Evolutionary conservation across 495 filamentous ascomycete species (phyloP), one percentile per base, ranked within the genome.

Genomic region (Hypoxylon subgilvum): DNA sequence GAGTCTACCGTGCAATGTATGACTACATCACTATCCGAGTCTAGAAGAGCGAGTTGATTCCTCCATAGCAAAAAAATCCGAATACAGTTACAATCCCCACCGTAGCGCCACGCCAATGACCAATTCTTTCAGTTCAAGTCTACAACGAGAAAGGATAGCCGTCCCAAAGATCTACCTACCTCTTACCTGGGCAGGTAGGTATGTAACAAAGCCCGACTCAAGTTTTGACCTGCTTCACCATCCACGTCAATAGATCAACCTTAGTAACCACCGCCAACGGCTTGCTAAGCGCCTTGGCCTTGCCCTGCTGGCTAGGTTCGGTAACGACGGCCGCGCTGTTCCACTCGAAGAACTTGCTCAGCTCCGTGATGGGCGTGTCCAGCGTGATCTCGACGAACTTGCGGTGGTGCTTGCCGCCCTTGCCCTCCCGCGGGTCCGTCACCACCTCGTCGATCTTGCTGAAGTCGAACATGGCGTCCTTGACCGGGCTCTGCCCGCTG

Each of bases 391-490:
- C 88, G 18, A 96, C 86, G 69, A 94, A 98, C 70, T 87, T 87
- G 60, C 87, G 82, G 50, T 86, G 82, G 50, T 66, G 66, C 59
- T 72, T 61, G 23, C 70, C 62, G 32, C 76, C 73, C 41, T 77
- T 72, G 19, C 77, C 81, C 56, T 87, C 78, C 34, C 84, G 79
- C 12, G 91, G 86, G 65, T 96, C 92, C 17, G 89, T 92, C n/a
- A 95, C 85, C 2, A 93, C 82, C 72, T 96, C 91, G 47, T 88
- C 82, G 48, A 97, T 83, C 66, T 88, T 88, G 16, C 80, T 76
- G 71, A 98, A 98, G 70, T 95, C 83, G 55, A 98, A 97, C 94
- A 98, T 98, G 67, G 96, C 88, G n/a, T 92, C 86, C 16, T 80
- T 78, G 36, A 98, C 89, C 1, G 83, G 86, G 57, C 79, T 88